Evolutionary conservation across 495 filamentous ascomycete species (phyloP).

Genomic region (Pyronema omphalodes): DNA sequence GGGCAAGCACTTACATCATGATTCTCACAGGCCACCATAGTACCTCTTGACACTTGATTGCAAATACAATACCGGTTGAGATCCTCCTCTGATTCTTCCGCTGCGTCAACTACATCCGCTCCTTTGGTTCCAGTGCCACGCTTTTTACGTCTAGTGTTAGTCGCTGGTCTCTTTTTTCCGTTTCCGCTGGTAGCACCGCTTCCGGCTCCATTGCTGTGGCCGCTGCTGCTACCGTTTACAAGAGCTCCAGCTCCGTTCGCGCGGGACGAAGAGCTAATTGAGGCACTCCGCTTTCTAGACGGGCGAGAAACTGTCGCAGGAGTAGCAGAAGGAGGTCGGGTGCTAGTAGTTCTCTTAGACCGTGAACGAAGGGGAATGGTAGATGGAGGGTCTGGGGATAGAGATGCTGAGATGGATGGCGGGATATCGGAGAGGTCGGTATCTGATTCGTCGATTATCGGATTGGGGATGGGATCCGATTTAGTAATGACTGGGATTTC

Average conservation of each 20-base stretch:
- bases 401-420: no score
- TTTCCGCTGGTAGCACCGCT: not conserved
- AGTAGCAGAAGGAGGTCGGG: conserved; percentile 6
- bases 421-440: conserved; percentile 23
- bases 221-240: conserved; percentile 3
- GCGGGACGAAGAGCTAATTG: conserved; percentile 8
- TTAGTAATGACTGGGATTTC: conserved; percentile 5
- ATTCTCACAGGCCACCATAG: conserved; percentile 93
- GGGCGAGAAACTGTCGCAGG: not conserved
- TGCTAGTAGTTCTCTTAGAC: not conserved
- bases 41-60: conserved; percentile 76
- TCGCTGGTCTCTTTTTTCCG: not conserved
- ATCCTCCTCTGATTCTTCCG: conserved; percentile 66
- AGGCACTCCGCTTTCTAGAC: conserved; percentile 11
- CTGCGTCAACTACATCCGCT: conserved; percentile 41
- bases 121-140: conserved; percentile 18
- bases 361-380: not conserved
- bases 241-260: conserved; percentile 9
- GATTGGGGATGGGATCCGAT: conserved; percentile 1
- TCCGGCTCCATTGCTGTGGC: conserved; percentile 5
- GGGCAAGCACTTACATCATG: conserved; percentile 46
- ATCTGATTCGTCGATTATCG: conserved; percentile 22
- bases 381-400: no score
- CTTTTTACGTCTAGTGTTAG: conserved; percentile 10
- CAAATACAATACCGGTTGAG: conserved; percentile 85